Evolutionary conservation across 75 land plant genomes (phyloP).

Genomic region (Picea sitchensis): DNA sequence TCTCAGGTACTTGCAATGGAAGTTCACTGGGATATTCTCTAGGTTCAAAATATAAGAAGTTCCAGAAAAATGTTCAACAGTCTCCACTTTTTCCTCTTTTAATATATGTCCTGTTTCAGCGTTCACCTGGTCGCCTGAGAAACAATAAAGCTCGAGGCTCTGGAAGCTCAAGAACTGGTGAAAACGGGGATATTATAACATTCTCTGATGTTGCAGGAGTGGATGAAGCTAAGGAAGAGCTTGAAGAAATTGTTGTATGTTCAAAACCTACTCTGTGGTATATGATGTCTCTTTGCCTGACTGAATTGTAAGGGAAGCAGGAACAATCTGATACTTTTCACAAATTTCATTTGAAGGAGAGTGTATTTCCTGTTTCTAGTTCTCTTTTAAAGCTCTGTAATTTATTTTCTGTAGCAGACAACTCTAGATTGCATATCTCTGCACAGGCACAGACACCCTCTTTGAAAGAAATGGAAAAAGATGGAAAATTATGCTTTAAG

Average conservation of each 20-base stretch:
- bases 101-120: constrained; percentile 29
- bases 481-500: neutral
- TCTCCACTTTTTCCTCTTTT: neutral
- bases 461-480: neutral
- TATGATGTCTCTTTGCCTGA: neutral
- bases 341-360: neutral
- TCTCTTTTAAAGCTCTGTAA: neutral
- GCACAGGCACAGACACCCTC: too few species aligned
- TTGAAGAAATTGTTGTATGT: constrained; percentile 98
- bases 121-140: constrained; percentile 79
- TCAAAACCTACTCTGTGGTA: neutral
- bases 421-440: too few species aligned
- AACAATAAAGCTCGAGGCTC: constrained; percentile 59
- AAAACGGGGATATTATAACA: constrained; percentile 68
- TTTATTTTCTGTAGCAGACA: neutral
- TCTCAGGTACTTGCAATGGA: constrained; percentile 57
- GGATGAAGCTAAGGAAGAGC: constrained; percentile 98
- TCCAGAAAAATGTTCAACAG: neutral
- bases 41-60: neutral
- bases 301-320: neutral
- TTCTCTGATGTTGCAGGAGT: constrained; percentile 99
- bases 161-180: constrained; percentile 71
- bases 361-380: neutral
- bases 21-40: neutral
- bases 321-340: neutral